These are phyloP conservation scores for Diplodia mutila DNA, from an alignment of 2,329 filamentous ascomycete genomes.

Conservation along the genomic window DNA sequence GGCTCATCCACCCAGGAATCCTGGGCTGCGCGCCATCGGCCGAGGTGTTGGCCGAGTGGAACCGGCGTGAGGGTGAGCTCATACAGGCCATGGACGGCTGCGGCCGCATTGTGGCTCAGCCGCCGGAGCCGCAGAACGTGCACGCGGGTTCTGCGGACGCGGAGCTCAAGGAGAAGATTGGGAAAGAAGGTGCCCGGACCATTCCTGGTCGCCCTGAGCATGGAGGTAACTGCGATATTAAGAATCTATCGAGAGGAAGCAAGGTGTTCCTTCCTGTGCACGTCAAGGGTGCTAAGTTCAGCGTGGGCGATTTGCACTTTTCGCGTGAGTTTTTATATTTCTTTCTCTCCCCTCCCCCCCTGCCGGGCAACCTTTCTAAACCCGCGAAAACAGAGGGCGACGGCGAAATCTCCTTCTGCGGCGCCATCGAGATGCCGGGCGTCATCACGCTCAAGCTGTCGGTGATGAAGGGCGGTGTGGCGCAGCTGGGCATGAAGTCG, in stretches of 20 bases:
- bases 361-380: background rate
- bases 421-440: slow-evolving; percentile 91
- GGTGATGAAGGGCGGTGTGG: slow-evolving; percentile 80
- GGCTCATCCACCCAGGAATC: slow-evolving; percentile 90
- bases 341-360: background rate
- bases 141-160: slow-evolving; percentile 70
- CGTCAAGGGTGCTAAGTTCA: slow-evolving; percentile 84
- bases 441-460: slow-evolving; percentile 88
- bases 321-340: slow-evolving; percentile 53
- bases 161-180: slow-evolving; percentile 67
- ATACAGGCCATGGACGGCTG: slow-evolving; percentile 69
- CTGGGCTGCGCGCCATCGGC: slow-evolving; percentile 84
- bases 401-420: slow-evolving; percentile 78
- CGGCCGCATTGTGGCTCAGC: slow-evolving; percentile 73
- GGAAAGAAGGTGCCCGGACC: slow-evolving; percentile 78
- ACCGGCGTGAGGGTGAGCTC: slow-evolving; percentile 77
- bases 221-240: slow-evolving; percentile 91
- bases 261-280: slow-evolving; percentile 90
- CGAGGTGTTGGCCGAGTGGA: slow-evolving; percentile 80
- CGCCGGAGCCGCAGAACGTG: slow-evolving; percentile 70
- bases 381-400: slow-evolving; percentile 66
- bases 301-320: slow-evolving; percentile 86
- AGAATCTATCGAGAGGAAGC: slow-evolving; percentile 76
- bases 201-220: slow-evolving; percentile 84
- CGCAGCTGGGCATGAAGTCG: slow-evolving; percentile 74